These are phyloP conservation scores for Terfezia claveryi DNA, from an alignment of 495 filamentous ascomycete species.

Conservation along the genomic window DNA sequence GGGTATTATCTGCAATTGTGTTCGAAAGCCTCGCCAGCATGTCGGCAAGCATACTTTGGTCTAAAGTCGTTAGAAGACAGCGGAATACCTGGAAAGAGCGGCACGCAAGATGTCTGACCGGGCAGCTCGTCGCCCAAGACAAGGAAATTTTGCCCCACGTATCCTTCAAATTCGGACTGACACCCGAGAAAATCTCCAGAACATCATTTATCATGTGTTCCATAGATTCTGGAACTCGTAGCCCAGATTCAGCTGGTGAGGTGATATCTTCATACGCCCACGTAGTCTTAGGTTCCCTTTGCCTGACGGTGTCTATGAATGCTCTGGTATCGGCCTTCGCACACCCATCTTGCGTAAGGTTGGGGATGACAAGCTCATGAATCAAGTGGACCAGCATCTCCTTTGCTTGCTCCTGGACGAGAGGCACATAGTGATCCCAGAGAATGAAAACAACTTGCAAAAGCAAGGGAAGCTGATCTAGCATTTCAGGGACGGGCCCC, in stretches of 20 bases:
- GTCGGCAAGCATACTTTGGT: conserved; percentile 81
- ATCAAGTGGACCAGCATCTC: conserved; percentile 98
- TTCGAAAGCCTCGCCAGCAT: conserved; percentile 89
- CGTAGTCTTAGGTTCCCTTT: conserved; percentile 60
- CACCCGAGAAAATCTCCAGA: conserved; percentile 61
- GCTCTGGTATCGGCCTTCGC: conserved; percentile 61
- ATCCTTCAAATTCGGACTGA: conserved; percentile 69
- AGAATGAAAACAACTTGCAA: conserved; percentile 80
- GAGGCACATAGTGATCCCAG: conserved; percentile 90
- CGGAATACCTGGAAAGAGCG: conserved; percentile 94
- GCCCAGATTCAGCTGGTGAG: conserved; percentile 47
- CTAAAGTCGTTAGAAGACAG: conserved; percentile 70
- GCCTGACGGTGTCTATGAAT: conserved; percentile 75
- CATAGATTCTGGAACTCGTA: conserved; percentile 75
- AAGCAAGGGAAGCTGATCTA: conserved; percentile 59
- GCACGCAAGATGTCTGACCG: conserved; percentile 87
- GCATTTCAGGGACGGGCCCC: conserved; percentile 54
- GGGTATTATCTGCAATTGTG: conserved; percentile 82
- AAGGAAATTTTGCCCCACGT: conserved; percentile 76
- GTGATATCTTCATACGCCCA: conserved; percentile 91
- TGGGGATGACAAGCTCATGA: conserved; percentile 85
- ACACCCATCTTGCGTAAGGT: conserved; percentile 48
- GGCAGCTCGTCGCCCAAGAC: conserved; percentile 89
- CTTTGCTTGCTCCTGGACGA: conserved; percentile 87
- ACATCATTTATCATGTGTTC: conserved; percentile 56